phyloP scores from a whole-genome alignment of 116 monocot genomes.

The Cymodocea nodosa region DNA sequence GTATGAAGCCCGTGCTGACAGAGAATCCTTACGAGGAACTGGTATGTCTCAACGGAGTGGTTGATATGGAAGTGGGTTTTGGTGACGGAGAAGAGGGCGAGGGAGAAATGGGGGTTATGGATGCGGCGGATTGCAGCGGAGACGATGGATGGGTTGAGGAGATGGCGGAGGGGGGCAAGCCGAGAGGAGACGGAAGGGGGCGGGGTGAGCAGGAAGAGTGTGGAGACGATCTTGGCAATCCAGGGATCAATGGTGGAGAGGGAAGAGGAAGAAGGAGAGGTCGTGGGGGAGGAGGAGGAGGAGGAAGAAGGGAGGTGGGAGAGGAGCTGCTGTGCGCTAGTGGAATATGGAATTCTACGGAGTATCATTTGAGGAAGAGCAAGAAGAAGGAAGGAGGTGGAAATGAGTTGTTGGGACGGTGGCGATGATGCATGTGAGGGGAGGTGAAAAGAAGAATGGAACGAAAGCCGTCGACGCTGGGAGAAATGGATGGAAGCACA shows the following conservation, averaged over 20 bases:
- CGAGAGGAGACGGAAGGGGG: slow-evolving; percentile 7
- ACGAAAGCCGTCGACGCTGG: no score
- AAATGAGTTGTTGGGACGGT: neutral
- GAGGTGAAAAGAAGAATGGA: no score
- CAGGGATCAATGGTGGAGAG: slow-evolving; percentile 6
- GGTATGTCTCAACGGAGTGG: slow-evolving; percentile 7
- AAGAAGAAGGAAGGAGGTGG: neutral
- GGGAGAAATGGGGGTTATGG: slow-evolving; percentile 10
- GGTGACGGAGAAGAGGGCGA: slow-evolving; percentile 19
- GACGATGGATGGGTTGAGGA: slow-evolving; percentile 19
- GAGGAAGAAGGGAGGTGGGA: slow-evolving; percentile 5
- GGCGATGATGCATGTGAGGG: neutral
- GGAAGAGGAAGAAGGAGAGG: slow-evolving; percentile 1
- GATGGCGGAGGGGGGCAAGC: slow-evolving; percentile 8
- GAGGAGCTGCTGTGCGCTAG: slow-evolving; percentile 3
- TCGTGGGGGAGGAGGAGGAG: slow-evolving; percentile 16
- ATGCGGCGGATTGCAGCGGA: slow-evolving; percentile 17
- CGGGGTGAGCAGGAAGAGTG: slow-evolving; percentile 29
- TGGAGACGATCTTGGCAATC: slow-evolving; percentile 37
- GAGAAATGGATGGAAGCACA: no score
- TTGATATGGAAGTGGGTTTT: slow-evolving; percentile 4
- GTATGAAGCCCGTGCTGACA: slow-evolving; percentile 12
- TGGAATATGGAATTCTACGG: slow-evolving; percentile 11
- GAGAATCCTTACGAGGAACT: slow-evolving; percentile 9
- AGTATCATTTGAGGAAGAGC: slow-evolving; percentile 31